Percentiles rank a stretch among this genome's conserved stretches.
Evolutionary conservation across 345 rosid species (phyloP).

Genomic region (Hibiscus tridactylites): DNA sequence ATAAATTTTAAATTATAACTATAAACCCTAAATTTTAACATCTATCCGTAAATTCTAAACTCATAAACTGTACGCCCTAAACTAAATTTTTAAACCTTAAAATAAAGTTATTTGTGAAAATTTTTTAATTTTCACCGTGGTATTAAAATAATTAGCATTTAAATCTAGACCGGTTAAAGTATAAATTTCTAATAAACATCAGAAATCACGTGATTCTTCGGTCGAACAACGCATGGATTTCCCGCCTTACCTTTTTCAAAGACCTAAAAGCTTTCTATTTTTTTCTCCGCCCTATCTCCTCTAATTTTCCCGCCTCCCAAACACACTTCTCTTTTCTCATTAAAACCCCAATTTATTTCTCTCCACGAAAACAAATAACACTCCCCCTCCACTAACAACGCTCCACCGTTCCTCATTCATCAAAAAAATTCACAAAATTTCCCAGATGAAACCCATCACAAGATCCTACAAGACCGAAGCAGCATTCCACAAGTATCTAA

Average conservation of each 20-base stretch:
- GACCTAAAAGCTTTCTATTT: background rate
- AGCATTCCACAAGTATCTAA: constrained; percentile 36
- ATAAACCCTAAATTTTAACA: too few species aligned
- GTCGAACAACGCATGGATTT: background rate
- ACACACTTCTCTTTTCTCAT: constrained; percentile 11
- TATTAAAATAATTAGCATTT: too few species aligned
- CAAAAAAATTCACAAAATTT: background rate
- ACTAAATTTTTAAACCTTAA: too few species aligned
- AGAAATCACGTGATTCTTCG: constrained; percentile 7
- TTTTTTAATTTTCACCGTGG: too few species aligned
- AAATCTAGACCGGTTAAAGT: too few species aligned
- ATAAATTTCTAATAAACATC: background rate
- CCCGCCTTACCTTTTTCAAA: constrained; percentile 6
- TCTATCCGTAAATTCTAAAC: too few species aligned
- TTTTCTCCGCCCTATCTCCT: constrained; percentile 20
- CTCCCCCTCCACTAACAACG: background rate
- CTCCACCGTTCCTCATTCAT: background rate
- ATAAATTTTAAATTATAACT: too few species aligned
- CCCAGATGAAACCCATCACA: constrained; percentile 24
- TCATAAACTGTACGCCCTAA: too few species aligned
- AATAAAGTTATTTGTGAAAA: too few species aligned
- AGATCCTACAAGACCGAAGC: constrained; percentile 32
- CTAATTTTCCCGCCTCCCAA: constrained; percentile 41
- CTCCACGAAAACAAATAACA: background rate
- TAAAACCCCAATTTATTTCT: constrained; percentile 11